Conservation (phyloP, 192 early-diverging fungal genomes). For the Podochytrium sp. region DNA sequence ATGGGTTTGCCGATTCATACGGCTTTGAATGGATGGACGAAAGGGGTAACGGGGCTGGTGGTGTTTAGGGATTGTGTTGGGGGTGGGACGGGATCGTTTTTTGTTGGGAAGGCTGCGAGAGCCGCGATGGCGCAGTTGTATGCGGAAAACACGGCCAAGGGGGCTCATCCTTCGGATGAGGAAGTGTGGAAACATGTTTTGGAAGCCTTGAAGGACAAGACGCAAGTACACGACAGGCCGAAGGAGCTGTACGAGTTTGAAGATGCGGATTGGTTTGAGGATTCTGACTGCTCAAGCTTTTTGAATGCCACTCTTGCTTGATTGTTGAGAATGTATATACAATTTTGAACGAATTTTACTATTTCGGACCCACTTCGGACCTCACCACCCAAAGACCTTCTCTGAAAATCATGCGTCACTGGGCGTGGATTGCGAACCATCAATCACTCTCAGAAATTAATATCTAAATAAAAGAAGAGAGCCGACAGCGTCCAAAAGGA, state of each 20-base stretch:
- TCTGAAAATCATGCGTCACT: no score
- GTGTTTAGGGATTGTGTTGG: background rate
- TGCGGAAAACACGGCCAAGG: background rate
- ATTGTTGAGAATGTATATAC: no score
- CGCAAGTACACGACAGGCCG: background rate
- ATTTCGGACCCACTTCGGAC: no score
- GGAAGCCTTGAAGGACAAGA: background rate
- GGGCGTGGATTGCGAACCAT: no score
- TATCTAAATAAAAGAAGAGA: no score
- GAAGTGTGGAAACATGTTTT: background rate
- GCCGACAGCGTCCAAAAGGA: no score
- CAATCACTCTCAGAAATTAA: no score
- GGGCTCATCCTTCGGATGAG: background rate
- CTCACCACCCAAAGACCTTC: no score
- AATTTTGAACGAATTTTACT: no score
- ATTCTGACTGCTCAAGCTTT: no score
- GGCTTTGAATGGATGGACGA: background rate
- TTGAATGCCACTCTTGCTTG: no score
- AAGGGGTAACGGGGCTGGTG: background rate
- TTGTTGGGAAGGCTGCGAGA: background rate
- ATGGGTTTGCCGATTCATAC: background rate
- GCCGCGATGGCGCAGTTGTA: background rate
- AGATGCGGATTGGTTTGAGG: background rate
- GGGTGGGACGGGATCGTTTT: background rate
- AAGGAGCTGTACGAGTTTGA: background rate